Base-by-base conservation (phyloP, 2,329 filamentous ascomycete genomes). In the Diaporthe amygdali region DNA sequence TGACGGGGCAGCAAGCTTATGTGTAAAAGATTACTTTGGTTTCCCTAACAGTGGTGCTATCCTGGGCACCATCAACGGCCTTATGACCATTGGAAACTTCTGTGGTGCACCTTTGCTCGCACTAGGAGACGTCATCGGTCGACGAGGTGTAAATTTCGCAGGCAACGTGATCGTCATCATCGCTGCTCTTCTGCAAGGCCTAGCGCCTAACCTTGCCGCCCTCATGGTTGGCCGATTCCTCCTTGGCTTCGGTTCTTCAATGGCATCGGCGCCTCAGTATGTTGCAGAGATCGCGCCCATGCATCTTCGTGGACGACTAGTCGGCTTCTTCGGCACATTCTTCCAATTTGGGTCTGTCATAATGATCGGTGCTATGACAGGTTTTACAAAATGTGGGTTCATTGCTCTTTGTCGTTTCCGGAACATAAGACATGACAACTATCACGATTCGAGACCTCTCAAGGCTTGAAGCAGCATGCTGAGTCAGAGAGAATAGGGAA, bases 121-220 rank as follows among this genome's bases (percentile, higher is more conserved):
- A 8, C 80, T 88, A 9, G 83, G 85, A 72, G 87, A 88, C 76
- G 80, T 86, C 9, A 83, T 88, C 74, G 86, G 87, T 54, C 83
- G 86, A 68, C 84, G 86, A 71, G 85, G 84, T 7, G 80, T 85
- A 76, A 85, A 84, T 72, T 86, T 86, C 61, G 59, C 81, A 12
- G 85, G 85, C 4, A 86, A 85, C 61, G 71, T 77, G 27, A 78
- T 86, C 54, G 83, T 85, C n/a, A 77, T 86, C 37, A 74, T 82
- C n/a, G 82, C 83, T 6, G 81, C 83, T 4, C 75, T 84, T 15
- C 74, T 85, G 71, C 83, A 85, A 71, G 91, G 91, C 75, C 81
- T 89, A 8, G 76, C 75, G 2, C 75, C 75, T 5, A 76, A 76
- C n/a, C 79, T 82, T 74, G 79, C 81, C 59, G 78, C 79, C 30